Evolutionary conservation across 2,329 filamentous ascomycete genomes (phyloP).

Genomic region (Alternaria sp.): DNA sequence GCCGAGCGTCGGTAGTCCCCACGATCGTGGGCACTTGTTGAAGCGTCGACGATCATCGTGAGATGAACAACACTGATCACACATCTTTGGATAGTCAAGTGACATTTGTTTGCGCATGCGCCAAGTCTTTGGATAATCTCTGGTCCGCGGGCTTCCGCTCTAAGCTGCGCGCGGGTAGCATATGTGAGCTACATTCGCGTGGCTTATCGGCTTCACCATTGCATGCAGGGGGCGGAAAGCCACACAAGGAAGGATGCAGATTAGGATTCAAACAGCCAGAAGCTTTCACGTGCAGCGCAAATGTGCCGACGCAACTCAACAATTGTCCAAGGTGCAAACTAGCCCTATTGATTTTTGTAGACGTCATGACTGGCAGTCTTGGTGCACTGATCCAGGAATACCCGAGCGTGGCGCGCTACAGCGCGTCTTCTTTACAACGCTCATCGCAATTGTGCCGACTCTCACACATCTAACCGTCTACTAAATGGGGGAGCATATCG

Average conservation of each 20-base stretch:
- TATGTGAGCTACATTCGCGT: not conserved
- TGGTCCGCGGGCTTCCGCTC: not conserved
- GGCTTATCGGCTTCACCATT: not conserved
- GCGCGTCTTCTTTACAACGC: constrained; percentile 5
- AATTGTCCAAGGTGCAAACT: not conserved
- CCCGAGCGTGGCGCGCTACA: constrained; percentile 18
- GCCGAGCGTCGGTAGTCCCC: constrained; percentile 2
- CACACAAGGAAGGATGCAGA: not conserved
- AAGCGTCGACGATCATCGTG: not conserved
- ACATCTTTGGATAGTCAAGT: not conserved
- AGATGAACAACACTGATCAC: not conserved
- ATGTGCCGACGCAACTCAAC: not conserved
- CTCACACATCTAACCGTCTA: not conserved
- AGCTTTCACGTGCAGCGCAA: constrained; percentile 1
- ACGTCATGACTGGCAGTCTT: constrained; percentile 23
- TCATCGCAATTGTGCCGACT: not conserved
- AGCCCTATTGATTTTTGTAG: constrained; percentile 12
- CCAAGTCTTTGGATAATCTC: not conserved
- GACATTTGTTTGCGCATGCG: not conserved
- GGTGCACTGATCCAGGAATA: constrained; percentile 9
- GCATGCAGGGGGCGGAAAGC: not conserved
- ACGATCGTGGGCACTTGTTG: not conserved
- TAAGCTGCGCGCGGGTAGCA: not conserved
- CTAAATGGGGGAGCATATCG: constrained; percentile 16
- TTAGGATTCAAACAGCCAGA: not conserved